Conservation (phyloP, 495 filamentous ascomycete genomes). For the Polyplosphaeria fusca region DNA sequence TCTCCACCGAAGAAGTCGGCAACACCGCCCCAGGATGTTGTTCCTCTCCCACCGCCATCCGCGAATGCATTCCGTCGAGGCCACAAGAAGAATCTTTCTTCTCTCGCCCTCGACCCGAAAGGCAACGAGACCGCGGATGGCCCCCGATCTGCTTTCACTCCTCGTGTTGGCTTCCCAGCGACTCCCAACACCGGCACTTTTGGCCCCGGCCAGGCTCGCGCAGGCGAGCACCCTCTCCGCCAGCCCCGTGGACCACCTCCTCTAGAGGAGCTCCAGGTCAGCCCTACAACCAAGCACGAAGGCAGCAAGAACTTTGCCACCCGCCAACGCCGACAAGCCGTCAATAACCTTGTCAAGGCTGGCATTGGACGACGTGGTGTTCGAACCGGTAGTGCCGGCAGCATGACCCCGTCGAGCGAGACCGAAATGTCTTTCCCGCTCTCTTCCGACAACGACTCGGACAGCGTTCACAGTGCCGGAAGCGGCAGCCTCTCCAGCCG, state of each 20-base stretch:
- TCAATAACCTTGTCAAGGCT: slow-evolving; percentile 86
- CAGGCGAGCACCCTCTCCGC: slow-evolving; percentile 89
- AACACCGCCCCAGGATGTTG: slow-evolving; percentile 60
- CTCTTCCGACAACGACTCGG: slow-evolving; percentile 71
- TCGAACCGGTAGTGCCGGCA: slow-evolving; percentile 64
- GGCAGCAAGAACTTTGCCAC: slow-evolving; percentile 98
- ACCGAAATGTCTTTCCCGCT: slow-evolving; percentile 68
- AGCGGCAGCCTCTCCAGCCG: slow-evolving; percentile 76
- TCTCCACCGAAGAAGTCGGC: slow-evolving; percentile 70
- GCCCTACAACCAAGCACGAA: slow-evolving; percentile 90
- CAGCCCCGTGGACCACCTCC: slow-evolving; percentile 91
- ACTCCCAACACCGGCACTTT: slow-evolving; percentile 86
- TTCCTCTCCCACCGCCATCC: slow-evolving; percentile 74
- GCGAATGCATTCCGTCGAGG: slow-evolving; percentile 84
- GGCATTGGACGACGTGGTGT: slow-evolving; percentile 78
- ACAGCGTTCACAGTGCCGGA: slow-evolving; percentile 74
- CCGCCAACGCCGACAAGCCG: slow-evolving; percentile 86
- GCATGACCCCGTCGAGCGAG: slow-evolving; percentile 86
- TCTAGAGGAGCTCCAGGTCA: slow-evolving; percentile 83
- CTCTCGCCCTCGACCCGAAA: slow-evolving; percentile 64
- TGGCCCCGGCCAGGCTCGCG: slow-evolving; percentile 86
- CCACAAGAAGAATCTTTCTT: slow-evolving; percentile 80
- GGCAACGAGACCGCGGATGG: slow-evolving; percentile 51
- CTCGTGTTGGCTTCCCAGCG: slow-evolving; percentile 61
- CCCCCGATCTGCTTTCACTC: slow-evolving; percentile 62